Conservation (phyloP, 345 rosid genomes). For the Citrus unshiu region DNA sequence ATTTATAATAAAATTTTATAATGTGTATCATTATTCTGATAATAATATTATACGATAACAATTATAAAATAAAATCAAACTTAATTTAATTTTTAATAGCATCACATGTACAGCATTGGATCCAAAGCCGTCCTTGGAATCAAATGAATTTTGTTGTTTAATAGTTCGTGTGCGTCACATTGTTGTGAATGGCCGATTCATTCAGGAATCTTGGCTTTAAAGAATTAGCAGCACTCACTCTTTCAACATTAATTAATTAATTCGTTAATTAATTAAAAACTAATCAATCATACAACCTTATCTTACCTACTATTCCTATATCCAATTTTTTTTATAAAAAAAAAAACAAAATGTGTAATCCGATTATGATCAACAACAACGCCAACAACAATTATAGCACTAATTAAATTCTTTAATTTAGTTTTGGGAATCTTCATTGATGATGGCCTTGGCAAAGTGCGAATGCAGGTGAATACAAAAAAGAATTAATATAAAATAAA, state of each 20-base stretch:
- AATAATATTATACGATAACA: no score
- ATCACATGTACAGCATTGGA: neutral
- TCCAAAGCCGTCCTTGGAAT: neutral
- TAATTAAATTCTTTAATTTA: neutral
- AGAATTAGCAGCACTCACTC: neutral
- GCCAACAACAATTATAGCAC: neutral
- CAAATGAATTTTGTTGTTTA: no score
- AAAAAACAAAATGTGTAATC: neutral
- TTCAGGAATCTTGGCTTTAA: neutral
- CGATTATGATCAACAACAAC: neutral
- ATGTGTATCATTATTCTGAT: no score
- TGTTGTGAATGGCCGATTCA: neutral
- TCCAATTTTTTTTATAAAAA: neutral
- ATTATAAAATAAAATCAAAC: no score
- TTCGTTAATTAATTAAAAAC: neutral
- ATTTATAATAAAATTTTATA: no score
- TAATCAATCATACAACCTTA: constrained; percentile 12
- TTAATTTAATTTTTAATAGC: no score
- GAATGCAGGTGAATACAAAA: neutral
- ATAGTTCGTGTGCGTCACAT: neutral
- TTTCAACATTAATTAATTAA: neutral
- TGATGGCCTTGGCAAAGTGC: neutral
- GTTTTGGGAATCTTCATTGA: neutral
- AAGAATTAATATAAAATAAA: no score
- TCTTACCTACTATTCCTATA: constrained; percentile 7